Base-by-base conservation (phyloP, 2,329 filamentous ascomycete species). In the Colletotrichum neosansevieriae region DNA sequence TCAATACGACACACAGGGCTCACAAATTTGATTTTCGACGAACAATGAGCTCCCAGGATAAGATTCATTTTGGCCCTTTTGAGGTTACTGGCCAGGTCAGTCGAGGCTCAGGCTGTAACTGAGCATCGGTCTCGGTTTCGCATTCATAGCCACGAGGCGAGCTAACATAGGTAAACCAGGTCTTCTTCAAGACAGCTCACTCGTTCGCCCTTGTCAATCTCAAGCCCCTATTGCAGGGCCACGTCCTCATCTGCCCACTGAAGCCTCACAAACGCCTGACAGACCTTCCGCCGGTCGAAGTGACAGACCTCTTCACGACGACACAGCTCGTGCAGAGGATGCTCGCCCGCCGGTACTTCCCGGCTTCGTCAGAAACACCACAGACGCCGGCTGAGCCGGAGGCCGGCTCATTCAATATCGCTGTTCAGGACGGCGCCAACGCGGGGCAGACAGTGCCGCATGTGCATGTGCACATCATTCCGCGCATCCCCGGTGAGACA, bases 401-500 rank as follows among this genome's bases (percentile, higher is more conserved):
- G 38, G 91, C 89, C 6, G 89, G 92, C 10, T 92, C 93, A 68
- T 91, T 98, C 81, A 98, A 97, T 76, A 90, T 99, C 57, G 94
- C 95, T 0, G 87, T 99, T n/a, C 96, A 99, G 79, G 96, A 99
- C 79, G 96, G 96, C 19, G 83, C 85, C 36, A 93, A 94, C 68
- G 94, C 96, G 1, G 96, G 96, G 0, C 96, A 99, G 86, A 97
- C 94, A 65, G 95, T 99, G 50, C 86, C 93, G 9, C 96, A 99
- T 81, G 89, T 98, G 13, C 96, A 99, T 81, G 92, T 94, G 29
- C 96, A 99, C 81, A 88, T 98, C 56, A 95, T 98, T 61, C 94
- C 94, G 19, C 84, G 94, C 40, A 83, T 83, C 67, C 83, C 81
- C 66, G 86, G 89, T 44, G 85, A 89, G 76, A 85, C 78, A 76